phyloP scores from a whole-genome alignment of 2,329 filamentous ascomycete species.

The Zopfia rhizophila region DNA sequence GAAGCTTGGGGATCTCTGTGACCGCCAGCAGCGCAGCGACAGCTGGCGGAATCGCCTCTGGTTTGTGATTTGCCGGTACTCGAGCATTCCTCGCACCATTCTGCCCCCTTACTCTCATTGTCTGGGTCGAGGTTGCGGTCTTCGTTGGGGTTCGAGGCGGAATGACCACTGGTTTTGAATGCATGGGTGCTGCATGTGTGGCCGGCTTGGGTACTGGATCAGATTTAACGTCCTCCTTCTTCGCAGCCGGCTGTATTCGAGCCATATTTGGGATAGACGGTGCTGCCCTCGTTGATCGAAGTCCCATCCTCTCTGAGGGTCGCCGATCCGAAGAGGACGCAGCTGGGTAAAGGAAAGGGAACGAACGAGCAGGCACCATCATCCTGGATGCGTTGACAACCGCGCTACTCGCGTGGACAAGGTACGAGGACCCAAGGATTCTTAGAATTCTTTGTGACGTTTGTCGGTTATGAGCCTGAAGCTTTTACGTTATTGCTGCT shows the following conservation, averaged over 20 bases:
- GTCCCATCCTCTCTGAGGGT: slow-evolving; percentile 44
- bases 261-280: slow-evolving; percentile 24
- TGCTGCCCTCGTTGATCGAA: slow-evolving; percentile 30
- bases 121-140: slow-evolving; percentile 41
- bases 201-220: slow-evolving; percentile 19
- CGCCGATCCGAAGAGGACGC: slow-evolving; percentile 42
- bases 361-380: too few species aligned
- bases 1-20: slow-evolving; percentile 67
- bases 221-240: slow-evolving; percentile 15
- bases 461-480: slow-evolving; percentile 29
- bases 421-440: slow-evolving; percentile 20
- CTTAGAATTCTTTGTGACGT: slow-evolving; percentile 37
- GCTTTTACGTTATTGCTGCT: slow-evolving; percentile 50
- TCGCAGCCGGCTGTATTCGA: slow-evolving; percentile 16
- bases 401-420: slow-evolving; percentile 33
- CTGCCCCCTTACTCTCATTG: slow-evolving; percentile 43
- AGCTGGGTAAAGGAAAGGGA: too few species aligned
- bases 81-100: slow-evolving; percentile 40
- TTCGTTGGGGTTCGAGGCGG: slow-evolving; percentile 47
- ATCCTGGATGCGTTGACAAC: slow-evolving; percentile 44
- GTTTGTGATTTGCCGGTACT: slow-evolving; percentile 48
- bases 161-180: slow-evolving; percentile 56
- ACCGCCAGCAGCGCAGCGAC: slow-evolving; percentile 68
- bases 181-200: slow-evolving; percentile 37
- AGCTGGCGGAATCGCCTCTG: slow-evolving; percentile 62